Evolutionary conservation across 2,329 filamentous ascomycete species (phyloP).

Genomic region (Acephala macrosclerotiorum): DNA sequence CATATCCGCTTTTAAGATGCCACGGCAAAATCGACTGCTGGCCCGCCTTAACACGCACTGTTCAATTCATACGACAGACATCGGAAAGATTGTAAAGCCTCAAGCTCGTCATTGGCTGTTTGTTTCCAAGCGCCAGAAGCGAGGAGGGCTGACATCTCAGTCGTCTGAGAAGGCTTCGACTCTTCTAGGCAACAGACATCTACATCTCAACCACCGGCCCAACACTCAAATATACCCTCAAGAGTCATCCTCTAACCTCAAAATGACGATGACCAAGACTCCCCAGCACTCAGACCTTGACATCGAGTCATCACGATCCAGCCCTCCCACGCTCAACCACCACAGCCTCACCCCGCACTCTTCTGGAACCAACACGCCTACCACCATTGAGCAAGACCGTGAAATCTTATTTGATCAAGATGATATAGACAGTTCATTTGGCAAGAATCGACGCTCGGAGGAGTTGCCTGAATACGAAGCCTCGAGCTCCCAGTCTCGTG

Average conservation of each 20-base stretch:
- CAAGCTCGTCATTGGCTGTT: neutral
- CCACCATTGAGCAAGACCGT: conserved; percentile 13
- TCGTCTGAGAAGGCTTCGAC: conserved; percentile 4
- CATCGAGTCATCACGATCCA: neutral
- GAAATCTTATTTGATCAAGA: conserved; percentile 16
- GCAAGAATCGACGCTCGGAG: neutral
- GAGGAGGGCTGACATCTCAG: conserved; percentile 12
- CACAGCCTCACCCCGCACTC: conserved; percentile 14
- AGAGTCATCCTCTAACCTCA: neutral
- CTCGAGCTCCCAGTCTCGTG: neutral
- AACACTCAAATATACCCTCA: neutral
- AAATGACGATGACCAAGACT: neutral
- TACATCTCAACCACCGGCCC: neutral
- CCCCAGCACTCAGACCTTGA: neutral
- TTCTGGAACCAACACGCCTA: conserved; percentile 19
- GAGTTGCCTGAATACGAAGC: conserved; percentile 2
- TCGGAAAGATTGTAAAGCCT: neutral
- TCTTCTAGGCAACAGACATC: conserved; percentile 8
- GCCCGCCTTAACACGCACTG: too few species aligned
- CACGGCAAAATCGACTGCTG: neutral
- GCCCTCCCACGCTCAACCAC: conserved; percentile 6
- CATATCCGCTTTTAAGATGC: neutral
- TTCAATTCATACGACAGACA: neutral
- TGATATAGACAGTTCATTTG: neutral
- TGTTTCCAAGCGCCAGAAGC: neutral